Conservation (phyloP, 192 early-diverging fungal species). For the Coemansia sp. region DNA sequence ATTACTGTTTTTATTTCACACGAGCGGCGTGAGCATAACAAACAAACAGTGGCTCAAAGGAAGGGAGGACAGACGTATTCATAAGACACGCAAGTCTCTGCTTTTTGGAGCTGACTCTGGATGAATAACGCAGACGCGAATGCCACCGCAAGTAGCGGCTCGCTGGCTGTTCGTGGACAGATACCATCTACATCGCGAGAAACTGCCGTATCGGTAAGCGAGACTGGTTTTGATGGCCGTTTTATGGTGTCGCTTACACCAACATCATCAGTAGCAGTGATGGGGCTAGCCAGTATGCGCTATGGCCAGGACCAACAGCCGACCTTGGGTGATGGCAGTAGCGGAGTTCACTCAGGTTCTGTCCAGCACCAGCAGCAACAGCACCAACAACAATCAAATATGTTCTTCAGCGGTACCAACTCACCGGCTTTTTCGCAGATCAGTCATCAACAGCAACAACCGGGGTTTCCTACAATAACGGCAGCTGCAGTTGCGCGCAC, state of each 20-base stretch:
- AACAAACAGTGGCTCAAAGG: too few species aligned
- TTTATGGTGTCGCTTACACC: slow-evolving; percentile 30
- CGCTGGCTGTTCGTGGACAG: not conserved
- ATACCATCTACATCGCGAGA: not conserved
- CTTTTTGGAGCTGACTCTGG: too few species aligned
- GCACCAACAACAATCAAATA: not conserved
- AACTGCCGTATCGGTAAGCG: not conserved
- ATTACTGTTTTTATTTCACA: too few species aligned
- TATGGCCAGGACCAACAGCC: slow-evolving; percentile 17
- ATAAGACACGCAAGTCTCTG: too few species aligned
- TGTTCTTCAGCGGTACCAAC: not conserved
- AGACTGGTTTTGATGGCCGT: slow-evolving; percentile 8
- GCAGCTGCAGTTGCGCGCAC: not conserved
- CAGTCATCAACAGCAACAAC: not conserved
- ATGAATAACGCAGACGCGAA: too few species aligned
- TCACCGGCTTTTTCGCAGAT: slow-evolving; percentile 5
- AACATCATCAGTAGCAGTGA: slow-evolving; percentile 32
- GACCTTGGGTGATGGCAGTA: not conserved
- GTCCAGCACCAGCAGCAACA: slow-evolving; percentile 15
- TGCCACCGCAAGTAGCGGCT: not conserved
- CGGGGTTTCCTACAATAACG: not conserved
- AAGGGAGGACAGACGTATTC: too few species aligned
- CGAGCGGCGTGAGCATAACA: too few species aligned
- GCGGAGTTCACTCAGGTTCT: not conserved
- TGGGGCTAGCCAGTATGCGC: slow-evolving; percentile 31